Percentiles rank a stretch among this genome's conserved stretches.
Evolutionary conservation across 1,139 yeast genomes (phyloP).

Genomic region (Geotrichum klebahnii): DNA sequence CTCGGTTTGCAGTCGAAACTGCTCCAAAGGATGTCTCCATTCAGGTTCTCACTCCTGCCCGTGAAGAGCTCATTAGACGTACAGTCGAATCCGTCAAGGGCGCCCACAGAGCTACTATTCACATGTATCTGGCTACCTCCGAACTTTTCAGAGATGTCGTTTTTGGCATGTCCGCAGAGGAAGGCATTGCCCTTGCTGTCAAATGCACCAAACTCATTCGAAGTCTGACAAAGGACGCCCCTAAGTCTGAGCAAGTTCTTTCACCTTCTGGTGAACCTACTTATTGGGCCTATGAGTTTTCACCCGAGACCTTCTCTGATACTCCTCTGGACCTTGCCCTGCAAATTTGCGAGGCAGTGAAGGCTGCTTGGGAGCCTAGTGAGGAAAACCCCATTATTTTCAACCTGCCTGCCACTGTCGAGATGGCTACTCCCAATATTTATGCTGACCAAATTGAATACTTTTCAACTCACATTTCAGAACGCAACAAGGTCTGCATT

Average conservation of each 20-base stretch:
- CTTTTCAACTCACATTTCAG: slow-evolving; percentile 69
- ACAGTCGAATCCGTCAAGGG: slow-evolving; percentile 87
- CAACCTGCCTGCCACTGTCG: slow-evolving; percentile 98
- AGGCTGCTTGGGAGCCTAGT: slow-evolving; percentile 86
- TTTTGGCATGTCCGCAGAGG: slow-evolving; percentile 77
- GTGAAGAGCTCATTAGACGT: slow-evolving; percentile 82
- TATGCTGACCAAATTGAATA: slow-evolving; percentile 96
- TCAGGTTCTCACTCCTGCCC: slow-evolving; percentile 87
- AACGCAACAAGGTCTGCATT: slow-evolving; percentile 81
- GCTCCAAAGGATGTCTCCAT: slow-evolving; percentile 92
- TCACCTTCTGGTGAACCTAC: slow-evolving; percentile 70
- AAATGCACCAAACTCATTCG: slow-evolving; percentile 77
- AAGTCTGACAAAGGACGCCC: slow-evolving; percentile 71
- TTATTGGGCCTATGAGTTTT: slow-evolving; percentile 84
- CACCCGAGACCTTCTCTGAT: slow-evolving; percentile 93
- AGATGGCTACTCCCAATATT: slow-evolving; percentile 87
- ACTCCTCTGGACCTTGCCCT: slow-evolving; percentile 80
- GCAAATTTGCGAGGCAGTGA: slow-evolving; percentile 91
- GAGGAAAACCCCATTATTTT: slow-evolving; percentile 81
- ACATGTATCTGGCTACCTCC: slow-evolving; percentile 87
- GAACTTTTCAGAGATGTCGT: slow-evolving; percentile 89
- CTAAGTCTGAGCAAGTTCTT: slow-evolving; percentile 23
- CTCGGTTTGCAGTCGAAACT: slow-evolving; percentile 83
- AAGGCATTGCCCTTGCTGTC: slow-evolving; percentile 75
- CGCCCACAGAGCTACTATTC: slow-evolving; percentile 85